phyloP scores from a whole-genome alignment of 164 flowering plant species.

The Magnolia changhungtana region DNA sequence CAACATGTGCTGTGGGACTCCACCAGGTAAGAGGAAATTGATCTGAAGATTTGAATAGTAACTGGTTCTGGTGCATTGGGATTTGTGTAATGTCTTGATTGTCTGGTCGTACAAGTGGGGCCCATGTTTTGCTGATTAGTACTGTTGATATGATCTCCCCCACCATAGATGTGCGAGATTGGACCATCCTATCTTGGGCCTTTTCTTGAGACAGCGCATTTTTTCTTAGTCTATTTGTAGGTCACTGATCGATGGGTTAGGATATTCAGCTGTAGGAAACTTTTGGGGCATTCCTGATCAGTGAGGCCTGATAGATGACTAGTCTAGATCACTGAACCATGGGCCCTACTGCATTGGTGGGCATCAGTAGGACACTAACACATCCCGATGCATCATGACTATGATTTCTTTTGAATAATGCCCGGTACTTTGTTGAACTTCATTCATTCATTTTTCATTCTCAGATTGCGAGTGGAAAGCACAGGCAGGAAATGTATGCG shows the following conservation, averaged over 20 bases:
- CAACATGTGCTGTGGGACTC: conserved; percentile 88
- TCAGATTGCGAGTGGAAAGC: conserved; percentile 93
- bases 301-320: no score
- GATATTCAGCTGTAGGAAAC: no score
- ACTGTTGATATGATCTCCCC: neutral
- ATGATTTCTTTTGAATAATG: neutral
- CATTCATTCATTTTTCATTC: neutral
- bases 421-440: neutral
- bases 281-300: no score
- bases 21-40: conserved; percentile 54
- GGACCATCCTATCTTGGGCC: neutral
- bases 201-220: neutral
- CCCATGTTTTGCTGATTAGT: neutral
- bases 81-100: neutral
- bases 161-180: no score
- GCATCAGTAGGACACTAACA: no score
- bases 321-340: no score
- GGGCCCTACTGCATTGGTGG: no score
- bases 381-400: neutral
- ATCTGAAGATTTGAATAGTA: neutral
- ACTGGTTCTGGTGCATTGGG: neutral
- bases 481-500: conserved; percentile 72
- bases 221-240: neutral
- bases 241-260: neutral
- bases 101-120: neutral